Evolutionary conservation across 148 eudicot genomes (phyloP).

Genomic region (Dysphania ambrosioides): DNA sequence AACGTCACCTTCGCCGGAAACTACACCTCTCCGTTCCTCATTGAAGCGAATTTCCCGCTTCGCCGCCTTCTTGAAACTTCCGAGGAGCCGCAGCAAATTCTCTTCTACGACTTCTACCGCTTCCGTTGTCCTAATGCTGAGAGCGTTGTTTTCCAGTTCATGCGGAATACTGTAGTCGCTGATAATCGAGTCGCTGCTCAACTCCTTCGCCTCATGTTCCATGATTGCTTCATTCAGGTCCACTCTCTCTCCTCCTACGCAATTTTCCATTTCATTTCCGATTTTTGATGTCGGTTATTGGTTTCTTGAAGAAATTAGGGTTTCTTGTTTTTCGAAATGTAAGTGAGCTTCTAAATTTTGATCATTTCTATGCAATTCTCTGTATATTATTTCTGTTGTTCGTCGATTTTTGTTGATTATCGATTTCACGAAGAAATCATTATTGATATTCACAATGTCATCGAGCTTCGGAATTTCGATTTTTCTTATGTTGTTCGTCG

Average conservation of each 20-base stretch:
- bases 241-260: background rate
- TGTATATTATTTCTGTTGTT: too few species aligned
- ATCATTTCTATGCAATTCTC: too few species aligned
- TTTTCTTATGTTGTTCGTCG: too few species aligned
- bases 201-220: conserved; percentile 37
- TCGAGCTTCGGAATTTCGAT: background rate
- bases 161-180: conserved; percentile 6
- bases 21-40: background rate
- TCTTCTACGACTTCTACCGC: conserved; percentile 30
- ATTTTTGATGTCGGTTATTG: background rate
- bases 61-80: conserved; percentile 9
- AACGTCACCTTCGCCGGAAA: background rate
- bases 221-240: conserved; percentile 39
- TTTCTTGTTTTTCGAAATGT: background rate
- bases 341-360: background rate
- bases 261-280: background rate
- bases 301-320: background rate
- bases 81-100: conserved; percentile 3
- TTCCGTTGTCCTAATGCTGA: conserved; percentile 28
- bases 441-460: too few species aligned
- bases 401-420: conserved; percentile 8
- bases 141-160: conserved; percentile 18
- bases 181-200: conserved; percentile 25
- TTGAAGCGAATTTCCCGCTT: background rate
- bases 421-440: background rate